Evolutionary conservation across 495 filamentous ascomycete genomes (phyloP), one percentile per base, ranked within the genome.

Genomic region (Tetracladium marchalianum): DNA sequence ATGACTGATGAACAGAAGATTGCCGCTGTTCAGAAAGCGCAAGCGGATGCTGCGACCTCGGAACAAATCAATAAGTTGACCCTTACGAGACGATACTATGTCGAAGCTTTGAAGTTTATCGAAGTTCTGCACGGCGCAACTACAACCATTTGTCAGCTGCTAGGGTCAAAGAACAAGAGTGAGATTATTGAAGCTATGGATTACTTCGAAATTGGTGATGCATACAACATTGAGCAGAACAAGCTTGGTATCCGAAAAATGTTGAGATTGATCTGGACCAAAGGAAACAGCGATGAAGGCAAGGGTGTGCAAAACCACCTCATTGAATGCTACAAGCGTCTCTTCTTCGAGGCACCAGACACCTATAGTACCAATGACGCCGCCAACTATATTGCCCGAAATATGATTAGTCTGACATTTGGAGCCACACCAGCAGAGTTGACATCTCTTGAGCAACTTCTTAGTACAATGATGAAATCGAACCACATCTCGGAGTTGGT

Each of bases 141-240:
- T 0, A 68, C 65, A 2, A 72, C 80, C 11, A 78, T 97, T 13
- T 85, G 82, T 49, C 90, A 95, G 63, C 74, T 99, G 5, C 72
- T 99, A 9, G 82, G 84, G 5, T 90, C 90, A 11, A 87, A 84
- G 58, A 99, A 97, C 68, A 97, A 97, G 70, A 93, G 83, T 50
- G 92, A 99, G 62, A 85, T 95, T 18, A 95, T 97, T 46, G 93
- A 97, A 58, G 93, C 92, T 3, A 99, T 99, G 88, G 92, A 99
- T 57, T 97, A 92, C 64, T 94, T 97, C 55, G 87, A 90, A 47
- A 79, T 95, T 27, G 76, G 90, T 32, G 88, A 99, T 63, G 88
- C 86, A 6, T 96, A 96, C 75, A 90, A 90, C 62, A 78, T 99
- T 37, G 86, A 95, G 62, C 85, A 89, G 40, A 87, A 92, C 50